phyloP scores from a whole-genome alignment of 345 rosid species.

The Hypericum perforatum region DNA sequence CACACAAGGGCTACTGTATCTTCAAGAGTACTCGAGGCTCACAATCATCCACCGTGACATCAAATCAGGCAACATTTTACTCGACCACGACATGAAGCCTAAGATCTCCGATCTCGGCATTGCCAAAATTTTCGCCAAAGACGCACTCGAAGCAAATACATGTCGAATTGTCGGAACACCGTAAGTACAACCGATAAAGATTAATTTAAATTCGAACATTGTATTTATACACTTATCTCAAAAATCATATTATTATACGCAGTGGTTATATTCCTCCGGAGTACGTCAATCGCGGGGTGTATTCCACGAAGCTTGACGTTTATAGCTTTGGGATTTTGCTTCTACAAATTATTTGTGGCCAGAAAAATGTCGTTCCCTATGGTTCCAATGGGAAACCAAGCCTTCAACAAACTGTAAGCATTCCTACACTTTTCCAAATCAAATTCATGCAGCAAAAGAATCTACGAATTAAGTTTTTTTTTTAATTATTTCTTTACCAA shows the following conservation, averaged over 20 bases:
- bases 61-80: slow-evolving; percentile 32
- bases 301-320: slow-evolving; percentile 39
- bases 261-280: slow-evolving; percentile 48
- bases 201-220: background rate
- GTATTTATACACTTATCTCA: background rate
- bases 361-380: slow-evolving; percentile 20
- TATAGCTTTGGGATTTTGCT: slow-evolving; percentile 47
- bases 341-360: slow-evolving; percentile 38
- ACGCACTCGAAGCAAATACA: slow-evolving; percentile 29
- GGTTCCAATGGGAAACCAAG: slow-evolving; percentile 25
- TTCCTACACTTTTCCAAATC: no score
- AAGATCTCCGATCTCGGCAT: slow-evolving; percentile 41
- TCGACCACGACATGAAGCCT: slow-evolving; percentile 30
- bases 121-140: slow-evolving; percentile 31
- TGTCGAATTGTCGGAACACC: slow-evolving; percentile 30
- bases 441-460: no score
- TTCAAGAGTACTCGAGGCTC: slow-evolving; percentile 40
- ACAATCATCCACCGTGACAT: slow-evolving; percentile 38
- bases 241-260: background rate
- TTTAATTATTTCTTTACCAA: no score
- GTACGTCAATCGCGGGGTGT: slow-evolving; percentile 32
- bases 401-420: slow-evolving; percentile 30
- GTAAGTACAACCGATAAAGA: slow-evolving; percentile 15
- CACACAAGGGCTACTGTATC: slow-evolving; percentile 40
- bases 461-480: no score